phyloP scores from a whole-genome alignment of 2,329 filamentous ascomycete species.

The Fusarium pseudoanthophilum region DNA sequence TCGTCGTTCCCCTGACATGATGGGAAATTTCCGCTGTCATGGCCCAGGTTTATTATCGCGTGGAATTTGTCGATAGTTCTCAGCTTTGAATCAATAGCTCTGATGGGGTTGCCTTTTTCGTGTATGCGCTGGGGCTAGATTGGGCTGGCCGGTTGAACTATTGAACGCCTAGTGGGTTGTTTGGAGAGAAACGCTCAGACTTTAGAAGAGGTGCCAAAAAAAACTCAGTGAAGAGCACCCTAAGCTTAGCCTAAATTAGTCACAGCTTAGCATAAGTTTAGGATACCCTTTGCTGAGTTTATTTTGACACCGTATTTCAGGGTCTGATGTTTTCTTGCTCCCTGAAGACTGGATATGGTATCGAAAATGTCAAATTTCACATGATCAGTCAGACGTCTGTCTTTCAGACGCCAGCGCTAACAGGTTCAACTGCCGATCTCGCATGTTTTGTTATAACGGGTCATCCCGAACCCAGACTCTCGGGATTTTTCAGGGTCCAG shows the following conservation, averaged over 20 bases:
- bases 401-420: background rate
- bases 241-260: background rate
- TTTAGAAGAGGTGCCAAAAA: background rate
- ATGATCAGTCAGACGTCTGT: background rate
- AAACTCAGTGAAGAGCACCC: rapidly evolving
- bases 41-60: background rate
- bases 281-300: no score
- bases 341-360: no score
- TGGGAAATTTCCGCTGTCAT: slow-evolving; percentile 7
- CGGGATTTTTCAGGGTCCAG: background rate
- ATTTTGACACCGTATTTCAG: no score
- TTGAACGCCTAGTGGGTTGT: slow-evolving; percentile 3
- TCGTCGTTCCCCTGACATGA: background rate
- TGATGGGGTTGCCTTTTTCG: background rate
- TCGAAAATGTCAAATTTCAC: background rate
- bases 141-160: slow-evolving; percentile 5
- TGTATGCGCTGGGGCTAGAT: background rate
- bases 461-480: background rate
- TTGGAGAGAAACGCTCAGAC: background rate
- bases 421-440: background rate
- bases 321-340: no score
- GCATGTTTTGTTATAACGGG: background rate
- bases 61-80: slow-evolving; percentile 6
- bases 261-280: no score
- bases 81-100: slow-evolving; percentile 19